These are phyloP conservation scores for Moniliophthora roreri DNA, from an alignment of 1,284 basidiomycete genomes.

Conservation along the genomic window DNA sequence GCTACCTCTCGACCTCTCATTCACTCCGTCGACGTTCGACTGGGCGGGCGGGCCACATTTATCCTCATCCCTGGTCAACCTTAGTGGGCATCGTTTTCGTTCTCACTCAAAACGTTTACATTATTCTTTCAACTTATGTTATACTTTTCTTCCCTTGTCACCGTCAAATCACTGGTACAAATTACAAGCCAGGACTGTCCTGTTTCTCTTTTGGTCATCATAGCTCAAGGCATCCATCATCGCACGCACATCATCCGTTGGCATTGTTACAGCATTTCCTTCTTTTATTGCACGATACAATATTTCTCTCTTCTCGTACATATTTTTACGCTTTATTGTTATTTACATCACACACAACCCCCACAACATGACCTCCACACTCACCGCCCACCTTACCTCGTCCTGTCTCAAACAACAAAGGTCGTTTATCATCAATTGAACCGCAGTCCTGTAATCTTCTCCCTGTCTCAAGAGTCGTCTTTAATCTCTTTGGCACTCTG, in stretches of 20 bases:
- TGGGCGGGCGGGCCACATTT: not conserved
- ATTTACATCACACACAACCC: conserved; percentile 7
- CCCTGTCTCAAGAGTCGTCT: no score
- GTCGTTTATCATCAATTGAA: not conserved
- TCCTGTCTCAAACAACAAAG: conserved; percentile 18
- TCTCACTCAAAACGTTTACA: conserved; percentile 39
- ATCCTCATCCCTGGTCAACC: conserved; percentile 24
- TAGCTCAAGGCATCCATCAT: conserved; percentile 12
- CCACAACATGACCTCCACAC: conserved; percentile 2
- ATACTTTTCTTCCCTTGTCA: conserved; percentile 42
- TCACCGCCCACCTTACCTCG: conserved; percentile 11
- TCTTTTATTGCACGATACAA: conserved; percentile 12
- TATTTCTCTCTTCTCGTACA: conserved; percentile 14
- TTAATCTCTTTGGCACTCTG: not conserved
- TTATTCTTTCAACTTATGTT: conserved; percentile 17
- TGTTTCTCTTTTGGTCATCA: conserved; percentile 17
- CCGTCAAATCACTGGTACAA: conserved; percentile 17
- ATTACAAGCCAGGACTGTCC: conserved; percentile 24
- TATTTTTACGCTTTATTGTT: conserved; percentile 14
- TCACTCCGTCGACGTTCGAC: conserved; percentile 32
- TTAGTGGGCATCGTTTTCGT: conserved; percentile 42
- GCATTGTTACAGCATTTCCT: conserved; percentile 23
- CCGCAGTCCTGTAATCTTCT: not conserved
- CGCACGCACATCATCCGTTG: conserved; percentile 15
- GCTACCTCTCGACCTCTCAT: conserved; percentile 29